A percentile compares a stretch with the other conserved stretches of the same genome.
phyloP scores from a whole-genome alignment of 1,139 yeast genomes.

The Yamadazyma diospyri region DNA sequence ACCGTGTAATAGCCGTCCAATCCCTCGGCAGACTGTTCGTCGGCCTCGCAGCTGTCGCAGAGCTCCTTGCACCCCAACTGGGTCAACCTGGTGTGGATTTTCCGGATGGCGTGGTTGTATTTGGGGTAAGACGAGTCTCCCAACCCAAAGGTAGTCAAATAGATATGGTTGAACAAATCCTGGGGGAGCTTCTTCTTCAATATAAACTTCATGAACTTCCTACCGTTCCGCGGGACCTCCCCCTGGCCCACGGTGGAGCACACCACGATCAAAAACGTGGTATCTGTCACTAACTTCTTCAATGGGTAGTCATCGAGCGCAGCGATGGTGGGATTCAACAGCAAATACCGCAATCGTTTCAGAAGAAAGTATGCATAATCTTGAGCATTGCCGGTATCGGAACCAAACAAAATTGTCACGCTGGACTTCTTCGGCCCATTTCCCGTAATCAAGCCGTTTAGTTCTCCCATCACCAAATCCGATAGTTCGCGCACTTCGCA shows the following conservation, averaged over 20 bases:
- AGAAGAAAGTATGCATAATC: slow-evolving; percentile 74
- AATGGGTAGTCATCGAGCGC: slow-evolving; percentile 64
- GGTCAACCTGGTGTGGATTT: slow-evolving; percentile 68
- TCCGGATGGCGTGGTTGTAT: slow-evolving; percentile 81
- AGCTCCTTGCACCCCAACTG: slow-evolving; percentile 83
- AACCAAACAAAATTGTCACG: slow-evolving; percentile 73
- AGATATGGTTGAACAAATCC: slow-evolving; percentile 58
- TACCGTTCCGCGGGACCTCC: slow-evolving; percentile 77
- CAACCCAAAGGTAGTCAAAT: slow-evolving; percentile 75
- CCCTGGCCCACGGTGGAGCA: slow-evolving; percentile 95
- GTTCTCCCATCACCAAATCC: slow-evolving; percentile 4
- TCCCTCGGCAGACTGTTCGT: slow-evolving; percentile 80
- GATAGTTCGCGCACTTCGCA: not conserved
- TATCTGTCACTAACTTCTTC: slow-evolving; percentile 46
- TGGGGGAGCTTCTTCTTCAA: slow-evolving; percentile 64
- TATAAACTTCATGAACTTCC: slow-evolving; percentile 69
- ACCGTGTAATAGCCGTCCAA: slow-evolving; percentile 72
- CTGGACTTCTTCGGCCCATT: slow-evolving; percentile 5
- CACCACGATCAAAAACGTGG: slow-evolving; percentile 54
- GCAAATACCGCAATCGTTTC: slow-evolving; percentile 52
- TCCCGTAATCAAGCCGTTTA: not conserved
- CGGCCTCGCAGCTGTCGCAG: slow-evolving; percentile 79
- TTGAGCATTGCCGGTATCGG: slow-evolving; percentile 91
- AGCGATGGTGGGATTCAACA: slow-evolving; percentile 48
- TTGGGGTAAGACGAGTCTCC: slow-evolving; percentile 95